Evolutionary conservation across 2,329 filamentous ascomycete species (phyloP).

Genomic region (Claviceps arundinis): DNA sequence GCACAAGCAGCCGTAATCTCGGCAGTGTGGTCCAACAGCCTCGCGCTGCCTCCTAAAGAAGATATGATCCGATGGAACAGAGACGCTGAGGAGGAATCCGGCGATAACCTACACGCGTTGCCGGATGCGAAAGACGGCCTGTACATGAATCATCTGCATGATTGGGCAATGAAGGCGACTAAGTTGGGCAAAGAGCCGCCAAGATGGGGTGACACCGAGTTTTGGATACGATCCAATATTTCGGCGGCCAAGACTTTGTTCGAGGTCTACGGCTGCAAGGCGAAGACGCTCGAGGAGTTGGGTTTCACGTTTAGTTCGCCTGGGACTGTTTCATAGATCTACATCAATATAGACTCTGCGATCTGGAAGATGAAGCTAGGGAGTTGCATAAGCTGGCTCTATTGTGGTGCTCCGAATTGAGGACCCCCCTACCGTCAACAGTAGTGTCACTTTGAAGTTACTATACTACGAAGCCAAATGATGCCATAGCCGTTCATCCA

Average conservation of each 20-base stretch:
- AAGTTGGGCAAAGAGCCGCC: conserved; percentile 53
- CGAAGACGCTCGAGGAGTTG: conserved; percentile 56
- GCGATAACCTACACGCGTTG: conserved; percentile 19
- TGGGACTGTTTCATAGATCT: neutral
- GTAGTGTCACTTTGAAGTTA: no score
- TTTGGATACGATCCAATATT: conserved; percentile 59
- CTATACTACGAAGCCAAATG: no score
- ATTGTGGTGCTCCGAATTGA: no score
- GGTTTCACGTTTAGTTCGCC: conserved; percentile 43
- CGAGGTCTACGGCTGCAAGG: conserved; percentile 47
- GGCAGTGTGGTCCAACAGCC: conserved; percentile 59
- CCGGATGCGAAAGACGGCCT: conserved; percentile 38
- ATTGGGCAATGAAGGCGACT: conserved; percentile 42
- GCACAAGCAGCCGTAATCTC: conserved; percentile 66
- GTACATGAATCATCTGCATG: conserved; percentile 56
- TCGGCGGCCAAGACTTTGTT: conserved; percentile 61
- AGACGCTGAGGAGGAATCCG: conserved; percentile 37
- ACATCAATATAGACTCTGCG: no score
- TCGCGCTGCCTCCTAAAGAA: conserved; percentile 46
- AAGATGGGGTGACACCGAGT: conserved; percentile 55
- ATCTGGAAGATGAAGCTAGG: no score
- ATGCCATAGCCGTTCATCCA: no score
- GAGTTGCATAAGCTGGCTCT: no score
- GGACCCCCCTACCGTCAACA: no score
- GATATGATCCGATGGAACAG: conserved; percentile 62